Percentiles rank a stretch among this genome's conserved stretches.
Evolutionary conservation across 345 rosid species (phyloP).

Genomic region (Aquilaria malaccensis): DNA sequence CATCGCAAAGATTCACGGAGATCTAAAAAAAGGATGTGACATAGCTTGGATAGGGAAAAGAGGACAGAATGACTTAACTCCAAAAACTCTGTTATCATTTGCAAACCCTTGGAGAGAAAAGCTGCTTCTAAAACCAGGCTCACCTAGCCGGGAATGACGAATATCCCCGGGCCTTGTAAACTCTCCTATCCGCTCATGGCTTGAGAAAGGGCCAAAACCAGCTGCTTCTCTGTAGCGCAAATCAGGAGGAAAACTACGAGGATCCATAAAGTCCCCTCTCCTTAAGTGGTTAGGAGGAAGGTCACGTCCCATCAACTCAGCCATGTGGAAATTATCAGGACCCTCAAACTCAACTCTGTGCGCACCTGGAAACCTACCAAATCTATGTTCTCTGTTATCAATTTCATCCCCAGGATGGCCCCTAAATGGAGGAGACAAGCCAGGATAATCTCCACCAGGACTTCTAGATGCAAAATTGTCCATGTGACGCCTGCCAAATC

Average conservation of each 20-base stretch:
- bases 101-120: slow-evolving; percentile 34
- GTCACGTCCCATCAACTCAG: slow-evolving; percentile 31
- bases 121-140: slow-evolving; percentile 58
- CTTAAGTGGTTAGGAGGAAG: slow-evolving; percentile 32
- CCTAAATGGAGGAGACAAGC: slow-evolving; percentile 31
- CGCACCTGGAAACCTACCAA: slow-evolving; percentile 37
- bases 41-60: neutral
- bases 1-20: neutral
- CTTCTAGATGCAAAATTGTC: slow-evolving; percentile 43
- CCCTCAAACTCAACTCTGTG: slow-evolving; percentile 47
- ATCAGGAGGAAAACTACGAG: slow-evolving; percentile 22
- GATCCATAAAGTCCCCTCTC: slow-evolving; percentile 49
- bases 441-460: slow-evolving; percentile 45
- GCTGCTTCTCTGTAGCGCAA: slow-evolving; percentile 23
- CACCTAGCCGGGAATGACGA: slow-evolving; percentile 38
- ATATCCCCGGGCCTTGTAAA: slow-evolving; percentile 32
- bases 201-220: slow-evolving; percentile 32
- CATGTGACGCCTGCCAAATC: slow-evolving; percentile 32
- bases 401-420: slow-evolving; percentile 33
- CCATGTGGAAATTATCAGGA: slow-evolving; percentile 30
- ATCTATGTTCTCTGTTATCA: slow-evolving; percentile 35
- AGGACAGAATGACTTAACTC: slow-evolving; percentile 36
- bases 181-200: slow-evolving; percentile 37
- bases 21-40: neutral
- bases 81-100: slow-evolving; percentile 35